Evolutionary conservation across 768 basidiomycete genomes (phyloP), one percentile per base, ranked within the genome.

Genomic region (Pulveroboletus sp.): DNA sequence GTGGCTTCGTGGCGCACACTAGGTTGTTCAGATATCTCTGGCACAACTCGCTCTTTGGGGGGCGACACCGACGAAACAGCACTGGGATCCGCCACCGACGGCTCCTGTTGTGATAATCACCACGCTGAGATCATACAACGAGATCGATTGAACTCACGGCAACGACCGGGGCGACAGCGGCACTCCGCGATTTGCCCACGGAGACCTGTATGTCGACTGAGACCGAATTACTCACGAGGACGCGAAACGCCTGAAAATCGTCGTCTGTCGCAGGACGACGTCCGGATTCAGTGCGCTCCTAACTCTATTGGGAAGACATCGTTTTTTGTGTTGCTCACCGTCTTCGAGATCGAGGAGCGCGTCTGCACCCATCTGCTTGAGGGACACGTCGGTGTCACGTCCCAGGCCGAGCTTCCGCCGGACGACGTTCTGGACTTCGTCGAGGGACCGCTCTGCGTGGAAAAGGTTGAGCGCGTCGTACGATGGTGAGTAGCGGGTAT

Each of bases 171-270:
- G 14, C 24, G 5, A 49, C 46, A 22, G 46, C 26, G 11, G 37
- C 13, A 27, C 41, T 42, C 26, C 13, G 52, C 11, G 52, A 43
- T 20, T 2, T 20, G 38, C 46, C 40, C 34, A 63, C 59, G 5
- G 57, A 61, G 17, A 76, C 63, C 8, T 60, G 64, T 3, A 81
- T 70, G 47, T 73, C 63, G 23, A 78, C 71, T 43, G 72, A 61
- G 1, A 40, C 27, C 3, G 70, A 64, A 19, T 65, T 62, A 4
- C 66, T 68, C 19, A 80, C 71, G 31, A 78, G 65, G 13, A 76
- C 69, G 49, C 70, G 66, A 64, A 90, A 87, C 2, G 86, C 87
- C 46, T 84, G 82, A 54, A 89, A 90, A 64, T 91, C 89, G 32
- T 85, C 88, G 37, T 88, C 89, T 91, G 46, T n/a, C 54, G 9